Conservation (phyloP, 129 eudicot genomes). For the Sambucus nigra region DNA sequence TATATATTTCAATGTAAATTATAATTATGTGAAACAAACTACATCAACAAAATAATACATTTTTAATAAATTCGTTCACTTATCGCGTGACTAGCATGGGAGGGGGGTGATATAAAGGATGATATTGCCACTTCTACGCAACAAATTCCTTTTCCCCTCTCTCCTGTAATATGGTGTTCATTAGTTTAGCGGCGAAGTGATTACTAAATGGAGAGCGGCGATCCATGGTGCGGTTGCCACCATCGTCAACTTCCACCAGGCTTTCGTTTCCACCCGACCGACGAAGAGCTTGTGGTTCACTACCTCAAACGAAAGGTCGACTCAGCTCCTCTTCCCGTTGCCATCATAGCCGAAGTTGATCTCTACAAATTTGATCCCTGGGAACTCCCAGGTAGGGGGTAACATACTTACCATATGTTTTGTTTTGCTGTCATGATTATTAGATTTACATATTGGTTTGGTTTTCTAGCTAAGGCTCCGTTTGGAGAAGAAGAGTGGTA, state of each 20-base stretch:
- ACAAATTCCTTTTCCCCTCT: constrained; percentile 1
- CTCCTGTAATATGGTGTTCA: not conserved
- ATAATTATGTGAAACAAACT: too few relatives aligned
- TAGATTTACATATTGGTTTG: not conserved
- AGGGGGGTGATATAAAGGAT: too few relatives aligned
- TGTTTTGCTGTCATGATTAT: too few relatives aligned
- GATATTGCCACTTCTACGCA: not conserved
- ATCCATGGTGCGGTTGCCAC: constrained; percentile 19
- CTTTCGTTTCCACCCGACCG: too few relatives aligned
- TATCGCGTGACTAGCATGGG: too few relatives aligned
- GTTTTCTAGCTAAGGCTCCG: constrained; percentile 29
- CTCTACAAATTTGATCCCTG: constrained; percentile 43
- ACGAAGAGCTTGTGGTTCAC: constrained; percentile 40
- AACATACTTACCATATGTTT: too few relatives aligned
- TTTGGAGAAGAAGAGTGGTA: constrained; percentile 58
- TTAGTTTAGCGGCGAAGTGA: too few relatives aligned
- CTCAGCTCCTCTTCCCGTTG: constrained; percentile 30
- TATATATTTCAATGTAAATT: too few relatives aligned
- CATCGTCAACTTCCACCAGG: constrained; percentile 45
- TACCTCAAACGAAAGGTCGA: constrained; percentile 31
- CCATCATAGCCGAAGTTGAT: constrained; percentile 39
- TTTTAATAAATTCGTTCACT: too few relatives aligned
- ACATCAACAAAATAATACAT: too few relatives aligned
- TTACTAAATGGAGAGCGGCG: constrained; percentile 38
- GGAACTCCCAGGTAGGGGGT: constrained; percentile 37